Evolutionary conservation across 345 rosid species (phyloP).

Genomic region (Eucalyptus globulus): DNA sequence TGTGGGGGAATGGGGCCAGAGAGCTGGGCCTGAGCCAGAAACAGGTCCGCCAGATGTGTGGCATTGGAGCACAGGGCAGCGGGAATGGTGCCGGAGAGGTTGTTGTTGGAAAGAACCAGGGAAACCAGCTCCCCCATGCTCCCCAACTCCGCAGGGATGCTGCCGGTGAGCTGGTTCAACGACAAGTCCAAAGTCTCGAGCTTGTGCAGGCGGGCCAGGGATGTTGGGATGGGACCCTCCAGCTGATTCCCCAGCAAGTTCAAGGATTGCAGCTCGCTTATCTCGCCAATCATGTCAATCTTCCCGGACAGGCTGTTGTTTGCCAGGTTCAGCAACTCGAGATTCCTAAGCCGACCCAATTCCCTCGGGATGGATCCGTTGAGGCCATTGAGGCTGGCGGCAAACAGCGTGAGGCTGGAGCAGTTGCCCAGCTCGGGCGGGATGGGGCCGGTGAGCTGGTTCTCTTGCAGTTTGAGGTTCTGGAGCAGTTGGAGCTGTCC

Average conservation of each 20-base stretch:
- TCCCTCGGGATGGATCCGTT: slow-evolving; percentile 69
- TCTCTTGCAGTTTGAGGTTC: slow-evolving; percentile 48
- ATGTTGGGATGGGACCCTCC: slow-evolving; percentile 50
- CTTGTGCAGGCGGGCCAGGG: slow-evolving; percentile 25
- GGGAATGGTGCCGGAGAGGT: slow-evolving; percentile 48
- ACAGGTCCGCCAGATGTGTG: slow-evolving; percentile 33
- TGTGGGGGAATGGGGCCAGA: slow-evolving; percentile 62
- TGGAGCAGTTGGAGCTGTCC: slow-evolving; percentile 34
- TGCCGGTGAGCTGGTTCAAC: slow-evolving; percentile 50
- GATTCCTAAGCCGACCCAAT: slow-evolving; percentile 36
- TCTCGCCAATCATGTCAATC: slow-evolving; percentile 47
- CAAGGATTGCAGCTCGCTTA: slow-evolving; percentile 49
- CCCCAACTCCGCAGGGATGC: slow-evolving; percentile 67
- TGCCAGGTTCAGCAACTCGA: slow-evolving; percentile 49
- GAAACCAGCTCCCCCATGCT: slow-evolving; percentile 44
- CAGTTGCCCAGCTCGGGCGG: slow-evolving; percentile 74
- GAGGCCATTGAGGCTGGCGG: slow-evolving; percentile 46
- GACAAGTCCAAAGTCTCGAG: slow-evolving; percentile 72
- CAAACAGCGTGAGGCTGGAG: slow-evolving; percentile 37
- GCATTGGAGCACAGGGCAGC: slow-evolving; percentile 39
- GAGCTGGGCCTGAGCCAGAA: slow-evolving; percentile 42
- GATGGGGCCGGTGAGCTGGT: slow-evolving; percentile 56
- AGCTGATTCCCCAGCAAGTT: slow-evolving; percentile 62
- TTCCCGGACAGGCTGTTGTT: slow-evolving; percentile 70
- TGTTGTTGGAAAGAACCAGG: slow-evolving; percentile 53